These are phyloP conservation scores for Globisporangium spinosum DNA, from an alignment of 352 stramenopile genomes.

Conservation along the genomic window DNA sequence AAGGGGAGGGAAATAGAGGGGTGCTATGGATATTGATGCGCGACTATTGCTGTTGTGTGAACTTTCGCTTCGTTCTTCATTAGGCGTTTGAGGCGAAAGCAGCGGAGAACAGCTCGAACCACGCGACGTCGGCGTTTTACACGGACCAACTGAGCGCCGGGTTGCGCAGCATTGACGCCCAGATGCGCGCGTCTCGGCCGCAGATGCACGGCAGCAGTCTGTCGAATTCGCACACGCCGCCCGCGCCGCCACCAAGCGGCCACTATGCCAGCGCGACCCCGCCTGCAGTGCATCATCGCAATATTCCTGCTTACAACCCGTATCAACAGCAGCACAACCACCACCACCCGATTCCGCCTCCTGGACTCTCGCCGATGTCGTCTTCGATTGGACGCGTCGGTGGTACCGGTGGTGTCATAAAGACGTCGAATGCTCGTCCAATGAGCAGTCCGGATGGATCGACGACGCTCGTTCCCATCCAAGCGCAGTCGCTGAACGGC, in stretches of 20 bases:
- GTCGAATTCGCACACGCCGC: background rate
- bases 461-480: slow-evolving; percentile 21
- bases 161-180: slow-evolving; percentile 49
- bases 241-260: background rate
- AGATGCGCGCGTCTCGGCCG: slow-evolving; percentile 26
- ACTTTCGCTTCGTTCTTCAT: background rate
- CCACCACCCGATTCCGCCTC: background rate
- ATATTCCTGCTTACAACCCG: slow-evolving; percentile 14
- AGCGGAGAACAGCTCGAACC: slow-evolving; percentile 35
- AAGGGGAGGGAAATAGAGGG: background rate
- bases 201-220: slow-evolving; percentile 12
- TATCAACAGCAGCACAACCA: slow-evolving; percentile 11
- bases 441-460: slow-evolving; percentile 12
- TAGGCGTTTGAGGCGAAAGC: slow-evolving; percentile 53
- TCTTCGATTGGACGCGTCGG: background rate
- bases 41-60: background rate
- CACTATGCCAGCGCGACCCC: slow-evolving; percentile 3
- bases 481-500: slow-evolving; percentile 29
- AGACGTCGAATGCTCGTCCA: background rate
- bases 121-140: slow-evolving; percentile 52
- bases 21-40: background rate
- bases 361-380: background rate
- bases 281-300: slow-evolving; percentile 11
- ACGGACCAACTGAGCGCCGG: slow-evolving; percentile 42
- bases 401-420: background rate